Percentiles rank a stretch among this genome's conserved stretches.
Evolutionary conservation across 179 eudicot genomes (phyloP).

Genomic region (Spinacia oleracea): DNA sequence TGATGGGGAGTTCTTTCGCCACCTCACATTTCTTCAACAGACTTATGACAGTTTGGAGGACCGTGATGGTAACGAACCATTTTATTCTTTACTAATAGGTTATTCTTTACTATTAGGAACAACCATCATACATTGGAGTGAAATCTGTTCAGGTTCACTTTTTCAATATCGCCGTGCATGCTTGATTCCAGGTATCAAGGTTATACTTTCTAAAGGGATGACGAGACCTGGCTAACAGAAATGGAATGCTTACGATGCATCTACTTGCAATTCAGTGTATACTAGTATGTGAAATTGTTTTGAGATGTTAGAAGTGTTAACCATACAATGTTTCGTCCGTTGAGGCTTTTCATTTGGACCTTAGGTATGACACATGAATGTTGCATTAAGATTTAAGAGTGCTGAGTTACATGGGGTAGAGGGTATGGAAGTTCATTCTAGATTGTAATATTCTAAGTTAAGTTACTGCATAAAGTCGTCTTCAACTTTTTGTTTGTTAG

Average conservation of each 20-base stretch:
- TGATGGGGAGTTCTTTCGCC: conserved; percentile 73
- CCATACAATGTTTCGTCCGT: background rate
- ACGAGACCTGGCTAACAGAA: background rate
- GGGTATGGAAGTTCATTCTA: background rate
- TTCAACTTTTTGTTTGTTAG: background rate
- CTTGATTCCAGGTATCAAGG: background rate
- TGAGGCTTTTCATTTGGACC: background rate
- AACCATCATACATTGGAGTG: background rate
- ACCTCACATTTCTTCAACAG: conserved; percentile 68
- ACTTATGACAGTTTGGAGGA: conserved; percentile 78
- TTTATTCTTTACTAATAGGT: conserved; percentile 6
- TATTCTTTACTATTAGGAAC: background rate
- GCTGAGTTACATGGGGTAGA: background rate
- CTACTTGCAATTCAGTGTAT: background rate
- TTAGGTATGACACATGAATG: background rate
- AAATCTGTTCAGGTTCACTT: background rate
- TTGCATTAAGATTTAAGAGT: background rate
- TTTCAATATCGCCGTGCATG: background rate
- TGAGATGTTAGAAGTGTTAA: background rate
- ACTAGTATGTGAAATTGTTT: background rate
- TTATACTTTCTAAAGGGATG: too few species aligned
- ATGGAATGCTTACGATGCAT: background rate
- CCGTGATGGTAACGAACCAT: conserved; percentile 66
- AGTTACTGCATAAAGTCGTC: background rate
- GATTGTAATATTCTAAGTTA: too few species aligned